Conservation (phyloP, 352 stramenopile species). For the Globisporangium orthogonon region DNA sequence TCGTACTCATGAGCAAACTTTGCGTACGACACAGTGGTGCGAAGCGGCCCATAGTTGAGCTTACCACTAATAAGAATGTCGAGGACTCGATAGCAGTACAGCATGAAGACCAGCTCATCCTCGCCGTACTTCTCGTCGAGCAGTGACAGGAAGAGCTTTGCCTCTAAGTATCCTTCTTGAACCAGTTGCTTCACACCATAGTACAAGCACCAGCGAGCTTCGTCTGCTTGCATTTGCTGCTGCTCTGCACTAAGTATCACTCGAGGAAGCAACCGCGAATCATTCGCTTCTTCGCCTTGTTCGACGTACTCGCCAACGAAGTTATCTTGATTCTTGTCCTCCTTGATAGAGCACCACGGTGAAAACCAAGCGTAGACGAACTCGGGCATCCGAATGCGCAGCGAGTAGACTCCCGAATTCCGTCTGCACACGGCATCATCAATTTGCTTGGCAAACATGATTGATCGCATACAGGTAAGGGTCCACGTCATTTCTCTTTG, state of each 20-base stretch:
- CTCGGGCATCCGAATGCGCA: slow-evolving; percentile 87
- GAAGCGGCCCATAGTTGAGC: slow-evolving; percentile 61
- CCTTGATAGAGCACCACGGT: slow-evolving; percentile 52
- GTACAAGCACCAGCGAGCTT: slow-evolving; percentile 91
- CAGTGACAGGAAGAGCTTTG: slow-evolving; percentile 88
- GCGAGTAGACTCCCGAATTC: slow-evolving; percentile 31
- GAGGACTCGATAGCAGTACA: slow-evolving; percentile 85
- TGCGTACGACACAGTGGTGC: slow-evolving; percentile 47
- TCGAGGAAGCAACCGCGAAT: not conserved
- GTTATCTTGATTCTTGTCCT: slow-evolving; percentile 44
- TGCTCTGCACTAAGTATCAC: slow-evolving; percentile 22
- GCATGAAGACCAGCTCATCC: slow-evolving; percentile 88
- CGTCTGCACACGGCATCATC: slow-evolving; percentile 70
- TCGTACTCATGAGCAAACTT: slow-evolving; percentile 48
- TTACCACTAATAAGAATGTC: slow-evolving; percentile 55
- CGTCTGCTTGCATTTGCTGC: slow-evolving; percentile 63
- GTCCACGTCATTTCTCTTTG: slow-evolving; percentile 81
- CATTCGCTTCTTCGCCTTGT: slow-evolving; percentile 1
- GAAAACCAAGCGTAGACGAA: slow-evolving; percentile 93
- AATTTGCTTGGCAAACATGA: slow-evolving; percentile 85
- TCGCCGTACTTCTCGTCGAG: slow-evolving; percentile 92
- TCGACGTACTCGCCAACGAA: slow-evolving; percentile 8
- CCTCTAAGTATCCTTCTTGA: slow-evolving; percentile 82
- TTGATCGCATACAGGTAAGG: slow-evolving; percentile 85
- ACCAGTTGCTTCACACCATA: slow-evolving; percentile 88